phyloP scores from a whole-genome alignment of 2,329 filamentous ascomycete species.

The Trematosphaeria pertusa region DNA sequence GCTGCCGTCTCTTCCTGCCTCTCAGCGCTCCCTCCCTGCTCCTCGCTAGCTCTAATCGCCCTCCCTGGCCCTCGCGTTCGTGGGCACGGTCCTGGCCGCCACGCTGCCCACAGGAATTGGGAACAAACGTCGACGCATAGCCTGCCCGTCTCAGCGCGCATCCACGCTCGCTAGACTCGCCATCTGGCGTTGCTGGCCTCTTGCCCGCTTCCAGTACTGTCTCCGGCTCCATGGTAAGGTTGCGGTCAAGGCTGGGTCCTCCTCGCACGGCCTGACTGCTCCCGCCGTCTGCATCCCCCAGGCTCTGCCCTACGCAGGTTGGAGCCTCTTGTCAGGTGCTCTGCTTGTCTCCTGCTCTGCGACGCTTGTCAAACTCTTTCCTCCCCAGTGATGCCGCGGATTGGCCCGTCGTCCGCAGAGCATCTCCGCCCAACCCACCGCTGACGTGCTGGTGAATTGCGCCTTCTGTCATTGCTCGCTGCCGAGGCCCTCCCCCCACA shows the following conservation, averaged over 20 bases:
- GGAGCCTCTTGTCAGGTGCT: constrained; percentile 24
- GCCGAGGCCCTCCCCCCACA: constrained; percentile 36
- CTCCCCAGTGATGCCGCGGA: constrained; percentile 45
- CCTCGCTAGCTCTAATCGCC: constrained; percentile 1
- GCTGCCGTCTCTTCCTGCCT: background rate
- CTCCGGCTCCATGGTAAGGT: constrained; percentile 49
- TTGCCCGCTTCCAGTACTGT: constrained; percentile 43
- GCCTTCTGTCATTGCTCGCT: constrained; percentile 35
- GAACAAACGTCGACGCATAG: constrained; percentile 43
- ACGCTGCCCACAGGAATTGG: constrained; percentile 31
- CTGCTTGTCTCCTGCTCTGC: constrained; percentile 30
- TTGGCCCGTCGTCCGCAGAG: constrained; percentile 35
- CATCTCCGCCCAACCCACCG: constrained; percentile 33
- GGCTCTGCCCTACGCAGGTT: constrained; percentile 25
- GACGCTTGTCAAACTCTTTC: constrained; percentile 45
- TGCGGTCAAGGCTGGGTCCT: constrained; percentile 39
- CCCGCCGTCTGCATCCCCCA: constrained; percentile 37
- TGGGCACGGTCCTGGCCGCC: constrained; percentile 37
- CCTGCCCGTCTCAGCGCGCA: constrained; percentile 20
- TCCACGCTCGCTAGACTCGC: constrained; percentile 22
- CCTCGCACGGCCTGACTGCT: constrained; percentile 41
- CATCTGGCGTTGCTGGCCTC: constrained; percentile 34
- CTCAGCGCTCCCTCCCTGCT: constrained; percentile 26
- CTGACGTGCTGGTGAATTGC: constrained; percentile 42
- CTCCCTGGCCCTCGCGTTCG: constrained; percentile 32